Base-by-base conservation (phyloP, 345 rosid genomes). In the Sonneratia caseolaris region DNA sequence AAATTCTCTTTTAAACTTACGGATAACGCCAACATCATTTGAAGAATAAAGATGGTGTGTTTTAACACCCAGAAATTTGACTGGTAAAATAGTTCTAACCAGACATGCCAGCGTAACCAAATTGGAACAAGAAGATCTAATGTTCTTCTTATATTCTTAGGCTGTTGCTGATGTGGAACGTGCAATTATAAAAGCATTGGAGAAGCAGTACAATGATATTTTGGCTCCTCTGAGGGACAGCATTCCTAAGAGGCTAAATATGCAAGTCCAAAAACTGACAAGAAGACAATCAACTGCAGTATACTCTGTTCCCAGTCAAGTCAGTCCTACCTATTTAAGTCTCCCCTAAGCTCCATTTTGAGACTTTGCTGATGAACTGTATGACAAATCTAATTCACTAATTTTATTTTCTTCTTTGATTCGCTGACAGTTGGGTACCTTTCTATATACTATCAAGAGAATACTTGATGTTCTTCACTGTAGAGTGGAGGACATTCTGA, bases 261-360 rank as follows among this genome's bases (percentile, higher is more conserved):
- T 88, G 91, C 99, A 95, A 11, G 99, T 95, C 3, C 99, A 95
- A 75, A 95, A 95, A 79, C 84, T 95, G 70, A 87, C 97, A 45
- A 85, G 97, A 83, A 86, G 97, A 75, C 99, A 91, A 73, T 90
- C 97, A 19, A 76, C 83, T 51, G 68, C 91, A 61, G 85, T 85
- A 40, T 95, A 95, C 78, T 83, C 83, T 12, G 89, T 85, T 75
- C 99, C 97, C 24, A 81, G 71, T 78, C 99, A 91, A 82, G 99
- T 89, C 68, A 86, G 89, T 76, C 47, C 53, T 8, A 22, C 19
- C 12, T 12, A 47, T 67, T 49, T 57, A 13, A 55, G 22, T 9
- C 2, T 15, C 56, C 55, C 1, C 14, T 7, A 37, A 42, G 24
- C 27, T 67, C 14, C 70, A n/a, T 22, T 32, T 42, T 27, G n/a